Percentiles rank a stretch among this genome's conserved stretches.
These are phyloP conservation scores for Suhomyces terraborum DNA, from an alignment of 1,139 yeast genomes.

Conservation along the genomic window DNA sequence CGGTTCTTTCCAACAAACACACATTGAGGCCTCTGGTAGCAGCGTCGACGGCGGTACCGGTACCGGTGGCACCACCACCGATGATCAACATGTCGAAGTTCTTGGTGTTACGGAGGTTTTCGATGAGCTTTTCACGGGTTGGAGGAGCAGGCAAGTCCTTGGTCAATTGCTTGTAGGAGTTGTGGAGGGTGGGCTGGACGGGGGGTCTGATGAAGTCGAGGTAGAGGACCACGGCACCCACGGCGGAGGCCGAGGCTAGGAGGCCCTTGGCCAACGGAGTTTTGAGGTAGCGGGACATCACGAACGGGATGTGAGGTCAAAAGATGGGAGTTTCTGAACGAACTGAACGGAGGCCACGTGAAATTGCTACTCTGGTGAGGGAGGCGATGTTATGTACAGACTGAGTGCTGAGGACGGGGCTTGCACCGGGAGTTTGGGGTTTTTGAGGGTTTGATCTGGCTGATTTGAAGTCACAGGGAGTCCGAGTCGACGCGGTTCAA, in stretches of 20 bases:
- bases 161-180: slow-evolving; percentile 40
- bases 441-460: no score
- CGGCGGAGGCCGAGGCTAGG: slow-evolving; percentile 30
- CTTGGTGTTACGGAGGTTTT: slow-evolving; percentile 36
- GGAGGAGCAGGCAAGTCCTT: slow-evolving; percentile 39
- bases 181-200: slow-evolving; percentile 29
- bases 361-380: not conserved
- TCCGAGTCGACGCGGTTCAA: no score
- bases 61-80: slow-evolving; percentile 97
- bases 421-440: no score
- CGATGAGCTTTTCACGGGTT: slow-evolving; percentile 36
- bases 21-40: slow-evolving; percentile 88
- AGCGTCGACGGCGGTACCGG: slow-evolving; percentile 94
- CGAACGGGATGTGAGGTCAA: not conserved
- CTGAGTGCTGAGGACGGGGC: no score
- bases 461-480: no score
- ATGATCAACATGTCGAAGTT: slow-evolving; percentile 79
- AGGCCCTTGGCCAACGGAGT: slow-evolving; percentile 29
- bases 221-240: slow-evolving; percentile 43
- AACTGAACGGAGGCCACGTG: not conserved
- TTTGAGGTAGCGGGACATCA: slow-evolving; percentile 22
- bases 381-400: not conserved
- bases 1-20: slow-evolving; percentile 81
- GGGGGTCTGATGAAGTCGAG: slow-evolving; percentile 46
- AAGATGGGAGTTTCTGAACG: not conserved